Evolutionary conservation across 192 early-diverging fungal species (phyloP).

Genomic region (Backusella tarrabulga): DNA sequence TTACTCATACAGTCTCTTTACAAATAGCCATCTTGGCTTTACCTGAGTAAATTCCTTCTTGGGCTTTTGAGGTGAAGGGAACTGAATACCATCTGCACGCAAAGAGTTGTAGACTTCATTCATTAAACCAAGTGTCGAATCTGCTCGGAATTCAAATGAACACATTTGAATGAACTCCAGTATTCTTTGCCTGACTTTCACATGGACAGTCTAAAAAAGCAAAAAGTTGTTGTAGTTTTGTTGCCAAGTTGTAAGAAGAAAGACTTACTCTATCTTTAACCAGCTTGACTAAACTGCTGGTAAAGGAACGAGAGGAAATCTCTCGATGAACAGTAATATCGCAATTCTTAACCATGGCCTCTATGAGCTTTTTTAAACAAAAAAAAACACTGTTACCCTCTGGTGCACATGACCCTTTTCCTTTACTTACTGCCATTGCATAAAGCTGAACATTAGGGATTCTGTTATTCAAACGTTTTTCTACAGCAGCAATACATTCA

Average conservation of each 20-base stretch:
- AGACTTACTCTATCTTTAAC: constrained; percentile 62
- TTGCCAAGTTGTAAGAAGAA: too few species aligned
- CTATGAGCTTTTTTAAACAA: constrained; percentile 54
- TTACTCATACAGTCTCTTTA: not conserved
- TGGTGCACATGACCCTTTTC: not conserved
- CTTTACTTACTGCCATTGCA: constrained; percentile 53
- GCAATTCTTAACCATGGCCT: constrained; percentile 92
- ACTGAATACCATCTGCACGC: constrained; percentile 52
- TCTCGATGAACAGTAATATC: constrained; percentile 75
- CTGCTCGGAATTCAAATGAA: constrained; percentile 79
- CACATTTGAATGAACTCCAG: constrained; percentile 91
- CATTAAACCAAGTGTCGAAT: constrained; percentile 79
- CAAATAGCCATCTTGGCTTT: constrained; percentile 17
- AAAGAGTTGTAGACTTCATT: constrained; percentile 66
- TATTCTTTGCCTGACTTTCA: constrained; percentile 73
- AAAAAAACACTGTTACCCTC: not conserved
- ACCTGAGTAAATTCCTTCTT: constrained; percentile 67
- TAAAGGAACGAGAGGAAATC: constrained; percentile 84
- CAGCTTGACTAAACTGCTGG: constrained; percentile 71
- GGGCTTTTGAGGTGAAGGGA: constrained; percentile 78
- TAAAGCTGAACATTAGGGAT: constrained; percentile 81
- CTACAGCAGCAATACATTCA: constrained; percentile 69
- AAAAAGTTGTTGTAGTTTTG: not conserved
- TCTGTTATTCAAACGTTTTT: constrained; percentile 69
- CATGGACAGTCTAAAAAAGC: constrained; percentile 58